These are phyloP conservation scores for Ganoderma boninense DNA, from an alignment of 1,284 basidiomycete genomes.

Conservation along the genomic window DNA sequence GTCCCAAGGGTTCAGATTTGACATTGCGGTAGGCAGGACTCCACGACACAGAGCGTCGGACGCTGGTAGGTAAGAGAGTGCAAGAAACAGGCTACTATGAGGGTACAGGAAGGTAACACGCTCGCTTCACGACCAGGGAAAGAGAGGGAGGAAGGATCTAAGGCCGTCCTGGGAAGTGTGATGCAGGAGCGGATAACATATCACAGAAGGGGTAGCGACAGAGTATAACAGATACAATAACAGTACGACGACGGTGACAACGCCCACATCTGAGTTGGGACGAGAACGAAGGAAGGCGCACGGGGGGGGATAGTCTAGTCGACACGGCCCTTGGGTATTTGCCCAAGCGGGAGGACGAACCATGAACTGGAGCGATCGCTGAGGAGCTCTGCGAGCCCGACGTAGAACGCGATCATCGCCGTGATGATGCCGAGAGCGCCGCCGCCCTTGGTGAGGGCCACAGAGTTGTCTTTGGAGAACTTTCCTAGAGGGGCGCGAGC, in stretches of 20 bases:
- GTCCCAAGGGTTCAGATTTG: too few species aligned
- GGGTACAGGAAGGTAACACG: not conserved
- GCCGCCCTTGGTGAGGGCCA: constrained; percentile 62
- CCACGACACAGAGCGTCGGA: not conserved
- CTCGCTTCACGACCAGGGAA: not conserved
- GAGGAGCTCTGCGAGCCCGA: constrained; percentile 69
- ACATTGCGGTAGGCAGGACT: too few species aligned
- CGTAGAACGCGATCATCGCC: constrained; percentile 74
- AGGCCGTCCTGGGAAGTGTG: not conserved
- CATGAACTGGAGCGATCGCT: constrained; percentile 55
- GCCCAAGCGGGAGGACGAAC: constrained; percentile 61
- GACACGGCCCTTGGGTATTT: constrained; percentile 39
- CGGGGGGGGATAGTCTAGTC: constrained; percentile 14
- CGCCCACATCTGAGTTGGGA: not conserved
- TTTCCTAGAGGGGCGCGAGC: constrained; percentile 24
- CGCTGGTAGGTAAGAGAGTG: not conserved
- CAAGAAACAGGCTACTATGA: not conserved
- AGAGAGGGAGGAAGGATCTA: not conserved
- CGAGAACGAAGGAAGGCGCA: not conserved
- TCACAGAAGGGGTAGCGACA: not conserved
- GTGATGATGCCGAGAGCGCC: constrained; percentile 79
- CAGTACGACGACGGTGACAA: not conserved
- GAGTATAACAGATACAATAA: not conserved
- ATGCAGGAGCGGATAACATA: not conserved
- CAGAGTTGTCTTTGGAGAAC: constrained; percentile 29